Evolutionary conservation across 495 filamentous ascomycete genomes (phyloP), one percentile per base, ranked within the genome.

Genomic region (Penicillium herquei): DNA sequence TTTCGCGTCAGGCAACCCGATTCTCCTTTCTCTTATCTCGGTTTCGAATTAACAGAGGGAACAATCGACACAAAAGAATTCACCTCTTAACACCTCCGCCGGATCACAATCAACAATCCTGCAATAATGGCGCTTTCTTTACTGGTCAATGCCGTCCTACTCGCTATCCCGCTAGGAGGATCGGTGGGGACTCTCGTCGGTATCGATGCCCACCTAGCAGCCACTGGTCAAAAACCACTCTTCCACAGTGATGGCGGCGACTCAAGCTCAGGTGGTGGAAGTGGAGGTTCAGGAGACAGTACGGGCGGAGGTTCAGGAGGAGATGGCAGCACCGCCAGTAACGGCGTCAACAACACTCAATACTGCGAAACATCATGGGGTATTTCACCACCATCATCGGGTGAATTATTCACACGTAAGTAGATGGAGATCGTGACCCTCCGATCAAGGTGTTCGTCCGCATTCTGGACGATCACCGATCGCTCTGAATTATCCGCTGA

Each of bases 121-220:
- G 6, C 37, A 58, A 5, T 37, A 33, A 64, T 64, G 62, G 62
- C 58, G 11, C 30, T 76, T 13, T 59, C 64, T 55, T 56, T 69
- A 45, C 48, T 77, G 44, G 66, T 77, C 54, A 77, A 73, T 61
- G 59, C 61, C 9, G 48, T 58, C 52, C 68, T 77, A 7, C 46
- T 75, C 37, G 69, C 63, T 12, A 68, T 77, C 35, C 74, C 74
- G 11, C 67, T 76, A 48, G 74, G 70, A 12, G 65, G 62, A 16
- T 68, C 69, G 9, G 45, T 77, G 11, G 73, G 73, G 14, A 61
- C 71, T 8, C 53, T 75, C 7, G 51, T 75, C 13, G 74, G 72
- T 6, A 71, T 77, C 50, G 70, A 76, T 17, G 61, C 62, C n/a
- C 67, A 72, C 42, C 68, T 68, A 32, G 44, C 63, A 7, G 66